Evolutionary conservation across 2,329 filamentous ascomycete species (phyloP).

Genomic region (Arachnomyces sp.): DNA sequence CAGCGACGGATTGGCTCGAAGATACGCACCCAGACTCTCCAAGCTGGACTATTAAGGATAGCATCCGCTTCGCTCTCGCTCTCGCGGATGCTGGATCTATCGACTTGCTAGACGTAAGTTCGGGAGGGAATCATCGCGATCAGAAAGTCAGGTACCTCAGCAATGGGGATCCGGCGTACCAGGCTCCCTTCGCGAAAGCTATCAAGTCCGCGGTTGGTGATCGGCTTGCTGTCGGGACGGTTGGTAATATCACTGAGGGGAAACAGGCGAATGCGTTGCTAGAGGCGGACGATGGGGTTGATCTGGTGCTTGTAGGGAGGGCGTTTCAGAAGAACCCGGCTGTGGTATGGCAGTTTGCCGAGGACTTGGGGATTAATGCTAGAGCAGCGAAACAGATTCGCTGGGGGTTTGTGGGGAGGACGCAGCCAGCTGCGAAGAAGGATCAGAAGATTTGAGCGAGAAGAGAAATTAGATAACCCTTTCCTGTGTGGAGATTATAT

Average conservation of each 20-base stretch:
- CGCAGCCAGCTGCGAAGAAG: too few species aligned
- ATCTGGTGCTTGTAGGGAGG: constrained; percentile 66
- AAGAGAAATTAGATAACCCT: too few species aligned
- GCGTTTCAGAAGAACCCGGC: constrained; percentile 78
- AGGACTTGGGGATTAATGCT: constrained; percentile 63
- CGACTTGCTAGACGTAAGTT: constrained; percentile 76
- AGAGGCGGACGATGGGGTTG: constrained; percentile 43
- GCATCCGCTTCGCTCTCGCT: constrained; percentile 54
- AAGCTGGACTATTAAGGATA: constrained; percentile 62
- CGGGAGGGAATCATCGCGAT: constrained; percentile 59
- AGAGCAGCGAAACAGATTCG: constrained; percentile 65
- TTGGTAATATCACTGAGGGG: constrained; percentile 65
- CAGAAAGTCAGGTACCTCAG: constrained; percentile 29
- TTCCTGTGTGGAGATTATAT: too few species aligned
- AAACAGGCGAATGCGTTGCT: constrained; percentile 59
- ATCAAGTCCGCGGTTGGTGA: constrained; percentile 69
- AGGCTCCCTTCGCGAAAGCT: constrained; percentile 62
- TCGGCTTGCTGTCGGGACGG: constrained; percentile 62
- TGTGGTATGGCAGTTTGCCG: constrained; percentile 65
- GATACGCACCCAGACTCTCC: constrained; percentile 46
- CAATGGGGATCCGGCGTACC: constrained; percentile 55
- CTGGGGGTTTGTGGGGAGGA: constrained; percentile 49
- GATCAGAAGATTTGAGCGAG: too few species aligned
- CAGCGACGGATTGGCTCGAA: constrained; percentile 70
- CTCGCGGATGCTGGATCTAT: constrained; percentile 63